phyloP scores from a whole-genome alignment of 108 stramenopile species.

The Nitzschia sp. region DNA sequence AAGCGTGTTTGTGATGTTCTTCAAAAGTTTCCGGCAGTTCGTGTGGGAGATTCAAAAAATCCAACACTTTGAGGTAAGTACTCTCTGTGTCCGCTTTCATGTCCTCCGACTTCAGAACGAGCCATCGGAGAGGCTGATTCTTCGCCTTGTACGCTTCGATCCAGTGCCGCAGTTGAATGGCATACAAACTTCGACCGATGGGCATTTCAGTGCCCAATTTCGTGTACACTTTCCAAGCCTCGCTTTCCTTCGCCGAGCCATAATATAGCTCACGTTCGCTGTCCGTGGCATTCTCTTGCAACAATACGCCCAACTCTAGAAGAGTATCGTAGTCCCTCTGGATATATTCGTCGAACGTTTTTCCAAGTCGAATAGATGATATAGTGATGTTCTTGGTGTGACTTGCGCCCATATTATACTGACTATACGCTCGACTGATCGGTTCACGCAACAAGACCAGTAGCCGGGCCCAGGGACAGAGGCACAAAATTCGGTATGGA shows the following conservation, averaged over 20 bases:
- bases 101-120: constrained; percentile 2
- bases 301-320: constrained; percentile 25
- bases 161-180: constrained; percentile 19
- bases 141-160: not conserved
- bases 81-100: constrained; percentile 1
- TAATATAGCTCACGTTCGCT: not conserved
- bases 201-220: constrained; percentile 6
- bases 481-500: constrained; percentile 18
- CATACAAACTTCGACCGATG: constrained; percentile 12
- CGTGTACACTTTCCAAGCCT: constrained; percentile 8
- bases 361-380: not conserved
- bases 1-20: not conserved
- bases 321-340: constrained; percentile 37
- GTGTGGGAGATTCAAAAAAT: constrained; percentile 12
- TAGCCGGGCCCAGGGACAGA: constrained; percentile 25
- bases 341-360: constrained; percentile 15
- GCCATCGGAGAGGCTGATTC: not conserved
- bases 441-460: constrained; percentile 30
- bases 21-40: not conserved
- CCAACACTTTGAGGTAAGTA: constrained; percentile 1
- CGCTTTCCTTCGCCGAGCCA: constrained; percentile 3
- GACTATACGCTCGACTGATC: constrained; percentile 25
- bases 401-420: constrained; percentile 13
- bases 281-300: not conserved
- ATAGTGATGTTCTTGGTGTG: not conserved